Conservation (phyloP, 1,284 basidiomycete species). For the Austroboletus rostrupii region DNA sequence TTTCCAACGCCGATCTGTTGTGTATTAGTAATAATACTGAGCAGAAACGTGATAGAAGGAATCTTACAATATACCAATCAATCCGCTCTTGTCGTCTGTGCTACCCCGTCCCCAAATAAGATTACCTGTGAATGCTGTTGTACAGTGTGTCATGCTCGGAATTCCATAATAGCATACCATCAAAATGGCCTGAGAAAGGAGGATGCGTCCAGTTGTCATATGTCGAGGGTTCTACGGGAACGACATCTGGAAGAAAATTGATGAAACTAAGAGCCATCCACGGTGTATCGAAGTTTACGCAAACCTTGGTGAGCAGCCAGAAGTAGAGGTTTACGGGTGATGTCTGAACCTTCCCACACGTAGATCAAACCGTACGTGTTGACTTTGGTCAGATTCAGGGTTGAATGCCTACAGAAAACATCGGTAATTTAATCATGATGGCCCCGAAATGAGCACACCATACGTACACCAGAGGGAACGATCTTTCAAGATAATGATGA, state of each 20-base stretch:
- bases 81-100: too few species aligned
- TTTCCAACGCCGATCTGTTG: constrained; percentile 35
- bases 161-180: too few species aligned
- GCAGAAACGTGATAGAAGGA: too few species aligned
- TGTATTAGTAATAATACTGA: too few species aligned
- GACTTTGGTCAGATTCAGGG: constrained; percentile 51
- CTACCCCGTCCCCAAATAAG: too few species aligned
- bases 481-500: constrained; percentile 39
- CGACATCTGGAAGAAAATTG: constrained; percentile 41
- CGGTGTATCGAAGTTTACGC: neutral
- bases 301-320: constrained; percentile 64
- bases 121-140: too few species aligned
- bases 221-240: constrained; percentile 46
- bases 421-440: too few species aligned
- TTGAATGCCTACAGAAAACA: constrained; percentile 33
- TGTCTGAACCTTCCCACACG: constrained; percentile 50
- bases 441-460: neutral
- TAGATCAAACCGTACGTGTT: constrained; percentile 66
- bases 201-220: too few species aligned
- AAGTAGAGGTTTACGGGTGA: constrained; percentile 55
- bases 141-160: too few species aligned
- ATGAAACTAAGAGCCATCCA: neutral
- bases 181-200: too few species aligned
- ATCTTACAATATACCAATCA: too few species aligned
- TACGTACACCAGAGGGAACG: constrained; percentile 42